Conservation (phyloP, 2,329 filamentous ascomycete genomes). For the Pleoardoris graminearum region DNA sequence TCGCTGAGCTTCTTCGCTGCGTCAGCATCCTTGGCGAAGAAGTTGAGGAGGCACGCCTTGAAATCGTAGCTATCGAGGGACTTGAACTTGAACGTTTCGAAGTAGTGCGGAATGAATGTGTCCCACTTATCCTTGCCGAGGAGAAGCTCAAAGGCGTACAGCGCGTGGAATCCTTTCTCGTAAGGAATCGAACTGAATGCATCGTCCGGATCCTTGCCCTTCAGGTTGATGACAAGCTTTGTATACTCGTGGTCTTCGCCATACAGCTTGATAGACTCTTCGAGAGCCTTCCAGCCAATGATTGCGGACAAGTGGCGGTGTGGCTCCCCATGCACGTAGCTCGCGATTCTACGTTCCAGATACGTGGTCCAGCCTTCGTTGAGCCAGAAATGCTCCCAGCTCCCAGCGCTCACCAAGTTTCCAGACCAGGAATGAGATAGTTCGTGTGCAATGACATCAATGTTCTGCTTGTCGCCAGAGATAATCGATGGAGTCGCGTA, state of each 20-base stretch:
- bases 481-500: conserved; percentile 95
- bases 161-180: conserved; percentile 93
- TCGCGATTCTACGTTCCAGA: conserved; percentile 82
- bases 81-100: conserved; percentile 79
- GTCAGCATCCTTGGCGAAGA: conserved; percentile 72
- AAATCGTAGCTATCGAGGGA: conserved; percentile 95
- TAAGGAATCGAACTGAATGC: conserved; percentile 92
- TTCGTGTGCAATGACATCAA: conserved; percentile 95
- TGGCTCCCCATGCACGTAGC: conserved; percentile 75
- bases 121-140: conserved; percentile 87
- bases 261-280: conserved; percentile 77
- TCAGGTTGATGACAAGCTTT: conserved; percentile 83
- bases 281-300: conserved; percentile 89
- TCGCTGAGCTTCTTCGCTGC: conserved; percentile 65
- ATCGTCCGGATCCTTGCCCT: conserved; percentile 92
- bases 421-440: conserved; percentile 80
- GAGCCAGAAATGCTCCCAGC: conserved; percentile 77
- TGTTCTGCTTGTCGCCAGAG: conserved; percentile 78
- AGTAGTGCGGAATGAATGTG: conserved; percentile 95
- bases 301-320: conserved; percentile 94
- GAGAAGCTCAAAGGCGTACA: conserved; percentile 86
- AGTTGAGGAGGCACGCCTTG: conserved; percentile 82
- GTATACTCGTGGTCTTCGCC: conserved; percentile 90
- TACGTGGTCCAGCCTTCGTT: conserved; percentile 93
- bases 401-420: conserved; percentile 77